Conservation (phyloP, 2,329 filamentous ascomycete species). For the Fusarium duplospermum region DNA sequence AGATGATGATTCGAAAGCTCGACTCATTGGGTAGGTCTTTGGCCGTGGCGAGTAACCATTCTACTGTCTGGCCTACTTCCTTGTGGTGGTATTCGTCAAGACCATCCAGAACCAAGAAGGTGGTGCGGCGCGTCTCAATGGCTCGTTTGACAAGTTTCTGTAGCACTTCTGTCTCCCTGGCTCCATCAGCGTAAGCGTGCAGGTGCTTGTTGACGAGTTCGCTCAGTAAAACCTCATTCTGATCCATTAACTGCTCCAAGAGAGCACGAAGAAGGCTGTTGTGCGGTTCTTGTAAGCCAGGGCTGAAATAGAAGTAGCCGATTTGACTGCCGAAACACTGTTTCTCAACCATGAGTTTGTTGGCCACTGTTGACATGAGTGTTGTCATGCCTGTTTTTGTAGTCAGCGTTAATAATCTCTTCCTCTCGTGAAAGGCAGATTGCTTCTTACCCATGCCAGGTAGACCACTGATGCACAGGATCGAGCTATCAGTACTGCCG, state of each 20-base stretch:
- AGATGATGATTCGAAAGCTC: conserved; percentile 12
- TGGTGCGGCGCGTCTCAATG: background rate
- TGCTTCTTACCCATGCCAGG: conserved; percentile 16
- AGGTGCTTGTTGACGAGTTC: background rate
- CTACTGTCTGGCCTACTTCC: background rate
- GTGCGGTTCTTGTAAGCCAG: background rate
- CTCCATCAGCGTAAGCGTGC: background rate
- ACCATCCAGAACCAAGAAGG: conserved; percentile 19
- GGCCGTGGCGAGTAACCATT: conserved; percentile 2
- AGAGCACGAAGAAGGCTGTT: conserved; percentile 13
- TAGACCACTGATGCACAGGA: conserved; percentile 18
- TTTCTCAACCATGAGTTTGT: background rate
- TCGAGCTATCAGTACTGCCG: background rate
- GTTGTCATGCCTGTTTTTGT: conserved; percentile 15
- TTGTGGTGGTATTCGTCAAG: conserved; percentile 15
- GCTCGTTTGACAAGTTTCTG: background rate
- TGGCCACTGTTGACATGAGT: conserved; percentile 11
- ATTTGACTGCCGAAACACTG: background rate
- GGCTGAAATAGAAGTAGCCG: conserved; percentile 24
- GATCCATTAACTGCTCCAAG: conserved; percentile 8
- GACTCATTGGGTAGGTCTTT: background rate
- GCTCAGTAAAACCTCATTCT: background rate
- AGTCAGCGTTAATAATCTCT: background rate
- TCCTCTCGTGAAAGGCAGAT: background rate
- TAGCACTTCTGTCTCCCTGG: conserved; percentile 4